Evolutionary conservation across 306 rosid genomes (phyloP).

Genomic region (Glycine tomentella): DNA sequence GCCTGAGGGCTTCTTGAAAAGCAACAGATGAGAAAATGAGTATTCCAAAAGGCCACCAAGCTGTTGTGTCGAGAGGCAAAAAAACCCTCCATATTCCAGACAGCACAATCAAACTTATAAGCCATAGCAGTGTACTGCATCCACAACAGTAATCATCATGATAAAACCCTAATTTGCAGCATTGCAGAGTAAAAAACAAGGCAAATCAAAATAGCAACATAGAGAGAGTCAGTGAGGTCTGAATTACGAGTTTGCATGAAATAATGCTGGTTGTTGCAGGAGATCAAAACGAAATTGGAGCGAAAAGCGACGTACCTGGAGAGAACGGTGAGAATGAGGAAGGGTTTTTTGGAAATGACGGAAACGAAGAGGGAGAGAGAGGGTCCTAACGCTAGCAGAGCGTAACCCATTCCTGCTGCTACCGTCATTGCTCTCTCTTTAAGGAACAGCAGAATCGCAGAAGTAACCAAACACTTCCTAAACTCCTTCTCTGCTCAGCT

Average conservation of each 20-base stretch:
- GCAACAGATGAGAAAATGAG: slow-evolving; percentile 78
- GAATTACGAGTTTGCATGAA: neutral
- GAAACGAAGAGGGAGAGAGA: slow-evolving; percentile 86
- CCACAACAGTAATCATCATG: neutral
- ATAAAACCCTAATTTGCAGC: slow-evolving; percentile 8
- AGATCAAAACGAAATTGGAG: neutral
- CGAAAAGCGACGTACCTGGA: slow-evolving; percentile 59
- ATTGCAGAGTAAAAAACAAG: neutral
- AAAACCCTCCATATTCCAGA: slow-evolving; percentile 90
- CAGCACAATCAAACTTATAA: slow-evolving; percentile 79
- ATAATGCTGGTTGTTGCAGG: neutral
- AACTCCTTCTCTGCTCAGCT: slow-evolving; percentile 21
- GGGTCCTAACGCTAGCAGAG: slow-evolving; percentile 84
- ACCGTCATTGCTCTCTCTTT: slow-evolving; percentile 59
- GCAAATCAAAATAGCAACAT: neutral
- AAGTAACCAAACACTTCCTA: slow-evolving; percentile 32
- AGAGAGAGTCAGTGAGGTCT: too few species aligned
- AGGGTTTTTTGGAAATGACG: slow-evolving; percentile 85
- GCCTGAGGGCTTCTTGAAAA: slow-evolving; percentile 90
- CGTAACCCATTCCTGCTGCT: slow-evolving; percentile 90
- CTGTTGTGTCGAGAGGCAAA: slow-evolving; percentile 66
- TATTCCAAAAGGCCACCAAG: slow-evolving; percentile 80
- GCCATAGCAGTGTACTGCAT: slow-evolving; percentile 85
- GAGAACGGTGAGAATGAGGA: slow-evolving; percentile 88
- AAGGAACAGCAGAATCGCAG: neutral